Evolutionary conservation across 108 stramenopile species (phyloP).

Genomic region (Epithemia pelagica): DNA sequence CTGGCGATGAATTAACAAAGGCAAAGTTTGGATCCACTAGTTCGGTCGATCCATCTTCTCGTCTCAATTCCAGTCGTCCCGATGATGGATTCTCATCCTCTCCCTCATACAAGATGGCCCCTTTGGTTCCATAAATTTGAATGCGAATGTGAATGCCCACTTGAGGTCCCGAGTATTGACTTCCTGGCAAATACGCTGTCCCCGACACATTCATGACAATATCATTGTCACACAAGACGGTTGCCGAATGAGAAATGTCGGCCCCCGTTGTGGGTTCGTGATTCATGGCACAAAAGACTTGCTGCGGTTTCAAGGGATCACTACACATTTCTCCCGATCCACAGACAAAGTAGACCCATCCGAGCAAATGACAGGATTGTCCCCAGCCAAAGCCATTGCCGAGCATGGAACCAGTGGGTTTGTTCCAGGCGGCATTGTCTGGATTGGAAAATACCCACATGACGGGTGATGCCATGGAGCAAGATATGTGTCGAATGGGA

Average conservation of each 20-base stretch:
- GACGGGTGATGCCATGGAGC: slow-evolving; percentile 48
- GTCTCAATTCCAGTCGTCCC: slow-evolving; percentile 47
- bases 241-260: slow-evolving; percentile 58
- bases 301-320: slow-evolving; percentile 20
- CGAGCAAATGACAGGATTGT: slow-evolving; percentile 54
- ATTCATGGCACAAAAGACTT: slow-evolving; percentile 49
- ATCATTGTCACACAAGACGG: slow-evolving; percentile 41
- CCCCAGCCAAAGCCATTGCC: slow-evolving; percentile 79
- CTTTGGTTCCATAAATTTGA: slow-evolving; percentile 52
- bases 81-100: slow-evolving; percentile 46
- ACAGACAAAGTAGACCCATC: slow-evolving; percentile 55
- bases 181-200: slow-evolving; percentile 54
- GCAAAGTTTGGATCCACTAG: slow-evolving; percentile 33
- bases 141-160: slow-evolving; percentile 49
- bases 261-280: slow-evolving; percentile 46
- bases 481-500: slow-evolving; percentile 32
- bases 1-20: slow-evolving; percentile 55
- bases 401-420: slow-evolving; percentile 41
- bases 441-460: slow-evolving; percentile 43
- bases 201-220: slow-evolving; percentile 50
- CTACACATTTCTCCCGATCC: neutral
- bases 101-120: slow-evolving; percentile 30
- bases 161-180: slow-evolving; percentile 45
- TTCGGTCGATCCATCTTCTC: slow-evolving; percentile 23
- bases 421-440: slow-evolving; percentile 34